These are phyloP conservation scores for Aethionema arabicum DNA, from an alignment of 345 rosid species.

Conservation along the genomic window DNA sequence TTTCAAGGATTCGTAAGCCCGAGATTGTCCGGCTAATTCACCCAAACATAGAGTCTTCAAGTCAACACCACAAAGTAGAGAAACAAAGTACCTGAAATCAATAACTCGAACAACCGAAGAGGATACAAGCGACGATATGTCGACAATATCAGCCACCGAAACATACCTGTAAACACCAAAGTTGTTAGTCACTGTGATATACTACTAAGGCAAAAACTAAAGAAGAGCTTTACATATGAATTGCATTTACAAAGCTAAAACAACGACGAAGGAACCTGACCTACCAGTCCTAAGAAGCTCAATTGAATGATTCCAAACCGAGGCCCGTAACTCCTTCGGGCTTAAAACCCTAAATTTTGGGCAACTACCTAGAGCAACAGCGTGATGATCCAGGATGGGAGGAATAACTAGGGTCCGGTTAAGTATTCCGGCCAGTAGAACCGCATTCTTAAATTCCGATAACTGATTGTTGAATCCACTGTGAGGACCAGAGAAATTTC, in stretches of 20 bases:
- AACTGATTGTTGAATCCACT: conserved; percentile 98
- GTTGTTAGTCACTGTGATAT: neutral
- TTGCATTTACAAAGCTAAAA: neutral
- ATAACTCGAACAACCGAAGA: conserved; percentile 56
- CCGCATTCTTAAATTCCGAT: conserved; percentile 80
- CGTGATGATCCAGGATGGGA: conserved; percentile 91
- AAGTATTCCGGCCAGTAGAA: conserved; percentile 65
- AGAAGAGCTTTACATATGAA: neutral
- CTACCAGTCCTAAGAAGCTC: conserved; percentile 64
- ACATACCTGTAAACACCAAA: conserved; percentile 54
- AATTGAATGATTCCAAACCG: conserved; percentile 70
- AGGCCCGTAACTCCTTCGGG: conserved; percentile 53
- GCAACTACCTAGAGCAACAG: conserved; percentile 91
- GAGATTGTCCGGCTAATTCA: conserved; percentile 34
- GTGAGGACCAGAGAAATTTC: conserved; percentile 72
- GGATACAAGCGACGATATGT: conserved; percentile 62
- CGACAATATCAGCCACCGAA: conserved; percentile 79
- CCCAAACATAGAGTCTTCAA: conserved; percentile 45
- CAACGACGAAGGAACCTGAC: conserved; percentile 31
- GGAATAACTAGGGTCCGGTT: conserved; percentile 84
- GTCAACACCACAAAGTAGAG: conserved; percentile 61
- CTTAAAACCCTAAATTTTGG: conserved; percentile 82
- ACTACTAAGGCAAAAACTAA: neutral
- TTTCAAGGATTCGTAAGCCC: conserved; percentile 49
- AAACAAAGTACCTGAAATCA: conserved; percentile 80